A percentile compares a stretch with the other conserved stretches of the same genome.
Conservation (phyloP, 2,329 filamentous ascomycete species). For the Trichophyton simii region DNA sequence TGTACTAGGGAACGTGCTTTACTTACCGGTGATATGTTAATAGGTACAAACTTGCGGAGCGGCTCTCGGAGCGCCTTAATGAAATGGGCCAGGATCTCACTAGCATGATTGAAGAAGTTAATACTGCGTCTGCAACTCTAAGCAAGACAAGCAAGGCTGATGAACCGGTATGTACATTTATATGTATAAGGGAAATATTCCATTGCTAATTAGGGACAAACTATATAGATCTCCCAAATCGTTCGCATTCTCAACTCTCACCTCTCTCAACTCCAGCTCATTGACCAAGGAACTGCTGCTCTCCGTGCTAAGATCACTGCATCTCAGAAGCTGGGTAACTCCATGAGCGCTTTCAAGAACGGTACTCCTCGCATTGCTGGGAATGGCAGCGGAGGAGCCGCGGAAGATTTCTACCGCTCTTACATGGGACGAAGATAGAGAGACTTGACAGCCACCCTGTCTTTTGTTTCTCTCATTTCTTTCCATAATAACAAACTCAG, state of each 20-base stretch:
- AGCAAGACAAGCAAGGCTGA: conserved; percentile 82
- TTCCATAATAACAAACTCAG: neutral
- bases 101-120: conserved; percentile 98
- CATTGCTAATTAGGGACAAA: neutral
- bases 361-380: conserved; percentile 19
- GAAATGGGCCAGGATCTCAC: conserved; percentile 86
- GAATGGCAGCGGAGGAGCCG: conserved; percentile 43
- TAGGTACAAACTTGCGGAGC: conserved; percentile 82
- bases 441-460: neutral
- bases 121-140: conserved; percentile 75
- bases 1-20: neutral
- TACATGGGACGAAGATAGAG: conserved; percentile 60
- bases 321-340: conserved; percentile 65
- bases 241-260: conserved; percentile 91
- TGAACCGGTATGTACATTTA: conserved; percentile 56
- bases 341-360: conserved; percentile 27
- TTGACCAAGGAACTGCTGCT: conserved; percentile 70
- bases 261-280: conserved; percentile 81
- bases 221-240: conserved; percentile 69
- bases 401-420: conserved; percentile 82
- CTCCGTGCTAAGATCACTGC: conserved; percentile 71
- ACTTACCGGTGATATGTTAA: neutral
- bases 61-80: conserved; percentile 75
- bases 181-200: conserved; percentile 5
- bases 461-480: neutral